These are phyloP conservation scores for Torulaspora gathmanii DNA, from an alignment of 805 yeast genomes.

Conservation along the genomic window DNA sequence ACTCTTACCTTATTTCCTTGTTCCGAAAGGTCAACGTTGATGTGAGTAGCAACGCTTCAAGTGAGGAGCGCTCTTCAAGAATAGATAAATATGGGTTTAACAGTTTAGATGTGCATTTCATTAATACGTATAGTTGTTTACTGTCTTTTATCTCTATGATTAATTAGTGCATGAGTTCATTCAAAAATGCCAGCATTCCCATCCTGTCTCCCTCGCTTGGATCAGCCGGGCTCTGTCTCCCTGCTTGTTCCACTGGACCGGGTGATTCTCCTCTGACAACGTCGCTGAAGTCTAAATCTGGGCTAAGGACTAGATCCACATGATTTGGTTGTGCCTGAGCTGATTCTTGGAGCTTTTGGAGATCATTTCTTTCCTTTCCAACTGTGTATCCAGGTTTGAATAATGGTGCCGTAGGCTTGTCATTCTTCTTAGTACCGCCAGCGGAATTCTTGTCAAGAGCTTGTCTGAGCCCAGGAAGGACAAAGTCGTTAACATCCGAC, in stretches of 20 bases:
- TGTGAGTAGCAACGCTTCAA: too few relatives aligned
- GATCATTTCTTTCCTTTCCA: not conserved
- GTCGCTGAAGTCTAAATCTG: constrained; percentile 13
- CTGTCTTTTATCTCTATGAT: not conserved
- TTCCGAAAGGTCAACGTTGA: too few relatives aligned
- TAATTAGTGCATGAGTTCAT: constrained; percentile 16
- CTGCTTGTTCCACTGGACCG: not conserved
- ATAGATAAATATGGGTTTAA: too few relatives aligned
- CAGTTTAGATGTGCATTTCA: not conserved
- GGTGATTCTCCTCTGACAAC: constrained; percentile 2
- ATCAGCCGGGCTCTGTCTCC: not conserved
- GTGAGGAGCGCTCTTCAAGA: too few relatives aligned
- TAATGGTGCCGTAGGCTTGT: not conserved
- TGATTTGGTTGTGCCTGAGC: not conserved
- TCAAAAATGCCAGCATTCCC: constrained; percentile 29
- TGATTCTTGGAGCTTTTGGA: not conserved
- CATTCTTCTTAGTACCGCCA: not conserved
- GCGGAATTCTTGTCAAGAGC: constrained; percentile 8
- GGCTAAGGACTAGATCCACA: not conserved
- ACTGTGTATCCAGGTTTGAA: constrained; percentile 12
- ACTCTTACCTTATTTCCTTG: too few relatives aligned
- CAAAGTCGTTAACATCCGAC: constrained; percentile 18
- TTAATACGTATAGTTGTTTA: not conserved
- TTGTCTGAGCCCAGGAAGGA: constrained; percentile 26
- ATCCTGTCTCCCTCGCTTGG: constrained; percentile 14